Evolutionary conservation across 495 filamentous ascomycete genomes (phyloP).

Genomic region (Penicillium robsamsonii): DNA sequence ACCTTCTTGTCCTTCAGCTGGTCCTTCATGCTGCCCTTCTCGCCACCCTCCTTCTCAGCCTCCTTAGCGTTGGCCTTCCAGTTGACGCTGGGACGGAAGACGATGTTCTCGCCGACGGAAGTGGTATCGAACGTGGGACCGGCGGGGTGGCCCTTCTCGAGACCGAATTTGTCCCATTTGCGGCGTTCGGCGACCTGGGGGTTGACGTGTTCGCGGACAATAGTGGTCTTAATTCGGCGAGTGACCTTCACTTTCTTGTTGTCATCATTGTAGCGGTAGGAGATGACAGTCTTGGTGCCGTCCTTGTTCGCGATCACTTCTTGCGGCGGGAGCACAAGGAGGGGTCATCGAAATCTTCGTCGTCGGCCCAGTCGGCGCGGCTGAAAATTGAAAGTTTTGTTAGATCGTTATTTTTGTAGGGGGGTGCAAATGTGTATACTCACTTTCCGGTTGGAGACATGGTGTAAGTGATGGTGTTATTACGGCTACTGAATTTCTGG

Average conservation of each 20-base stretch:
- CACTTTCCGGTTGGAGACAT: slow-evolving; percentile 52
- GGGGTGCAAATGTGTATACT: slow-evolving; percentile 19
- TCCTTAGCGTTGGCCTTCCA: slow-evolving; percentile 88
- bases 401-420: slow-evolving; percentile 8
- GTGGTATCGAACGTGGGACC: slow-evolving; percentile 83
- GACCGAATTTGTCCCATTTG: slow-evolving; percentile 88
- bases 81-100: slow-evolving; percentile 84
- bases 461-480: slow-evolving; percentile 33
- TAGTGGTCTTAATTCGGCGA: slow-evolving; percentile 84
- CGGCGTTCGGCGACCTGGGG: slow-evolving; percentile 93
- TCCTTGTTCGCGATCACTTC: slow-evolving; percentile 93
- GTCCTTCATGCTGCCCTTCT: slow-evolving; percentile 75
- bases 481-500: slow-evolving; percentile 44
- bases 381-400: slow-evolving; percentile 38
- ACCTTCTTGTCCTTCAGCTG: slow-evolving; percentile 98
- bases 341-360: slow-evolving; percentile 84
- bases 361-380: slow-evolving; percentile 92
- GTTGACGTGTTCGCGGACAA: slow-evolving; percentile 88
- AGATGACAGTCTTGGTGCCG: slow-evolving; percentile 91
- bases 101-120: slow-evolving; percentile 92
- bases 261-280: slow-evolving; percentile 86
- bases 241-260: slow-evolving; percentile 96
- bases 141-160: slow-evolving; percentile 67
- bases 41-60: slow-evolving; percentile 70
- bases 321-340: slow-evolving; percentile 75